Conservation (phyloP, 768 basidiomycete species). For the Agaricus subrufescens region DNA sequence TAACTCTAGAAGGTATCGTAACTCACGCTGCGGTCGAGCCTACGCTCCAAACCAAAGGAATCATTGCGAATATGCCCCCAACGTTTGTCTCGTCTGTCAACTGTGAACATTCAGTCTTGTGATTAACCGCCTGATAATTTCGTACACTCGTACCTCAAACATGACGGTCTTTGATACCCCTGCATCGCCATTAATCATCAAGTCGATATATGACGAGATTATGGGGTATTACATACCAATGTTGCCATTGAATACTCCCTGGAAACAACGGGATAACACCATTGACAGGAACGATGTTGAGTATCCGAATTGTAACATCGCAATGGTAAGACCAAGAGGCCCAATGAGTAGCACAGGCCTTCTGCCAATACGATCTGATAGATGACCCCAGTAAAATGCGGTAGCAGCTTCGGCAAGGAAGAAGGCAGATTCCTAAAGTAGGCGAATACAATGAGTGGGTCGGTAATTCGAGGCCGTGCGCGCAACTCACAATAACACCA, state of each 20-base stretch:
- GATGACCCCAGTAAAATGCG: conserved; percentile 40
- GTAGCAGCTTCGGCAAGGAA: conserved; percentile 38
- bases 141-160: conserved; percentile 31
- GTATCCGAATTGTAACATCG: conserved; percentile 38
- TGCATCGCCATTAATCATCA: conserved; percentile 10
- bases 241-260: conserved; percentile 38
- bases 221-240: conserved; percentile 12
- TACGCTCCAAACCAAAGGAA: conserved; percentile 29
- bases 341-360: conserved; percentile 40
- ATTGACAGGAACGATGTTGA: conserved; percentile 32
- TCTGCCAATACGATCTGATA: conserved; percentile 40
- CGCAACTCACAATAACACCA: conserved; percentile 35
- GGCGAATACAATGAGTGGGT: neutral
- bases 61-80: conserved; percentile 31
- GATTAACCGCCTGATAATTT: neutral
- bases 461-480: neutral
- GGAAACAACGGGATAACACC: conserved; percentile 23
- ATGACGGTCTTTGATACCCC: conserved; percentile 42
- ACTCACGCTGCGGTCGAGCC: conserved; percentile 29
- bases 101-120: conserved; percentile 13
- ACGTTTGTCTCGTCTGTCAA: conserved; percentile 34
- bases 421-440: conserved; percentile 36
- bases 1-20: neutral
- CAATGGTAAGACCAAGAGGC: conserved; percentile 33
- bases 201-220: neutral